Evolutionary conservation across 768 basidiomycete genomes (phyloP).

Genomic region (Tricholoma bakamatsutake): DNA sequence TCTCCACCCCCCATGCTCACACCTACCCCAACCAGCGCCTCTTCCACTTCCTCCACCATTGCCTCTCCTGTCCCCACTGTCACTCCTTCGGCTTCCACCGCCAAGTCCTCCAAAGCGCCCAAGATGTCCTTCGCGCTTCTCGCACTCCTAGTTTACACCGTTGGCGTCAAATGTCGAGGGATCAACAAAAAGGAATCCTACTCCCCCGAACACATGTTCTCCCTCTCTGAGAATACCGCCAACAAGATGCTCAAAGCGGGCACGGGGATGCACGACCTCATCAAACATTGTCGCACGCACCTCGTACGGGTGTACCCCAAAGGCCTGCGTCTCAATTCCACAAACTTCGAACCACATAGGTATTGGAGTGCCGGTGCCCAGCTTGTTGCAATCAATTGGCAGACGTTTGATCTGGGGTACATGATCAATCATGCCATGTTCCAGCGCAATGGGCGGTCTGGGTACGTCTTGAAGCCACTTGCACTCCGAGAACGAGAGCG

Average conservation of each 20-base stretch:
- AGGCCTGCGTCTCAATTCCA: constrained; percentile 74
- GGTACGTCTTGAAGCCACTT: constrained; percentile 87
- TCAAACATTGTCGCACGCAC: constrained; percentile 88
- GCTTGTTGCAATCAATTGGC: constrained; percentile 95
- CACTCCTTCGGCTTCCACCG: constrained; percentile 8
- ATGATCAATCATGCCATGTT: constrained; percentile 98
- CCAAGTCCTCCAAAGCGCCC: constrained; percentile 24
- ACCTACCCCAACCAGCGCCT: not conserved
- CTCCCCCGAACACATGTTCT: constrained; percentile 85
- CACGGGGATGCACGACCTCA: constrained; percentile 34
- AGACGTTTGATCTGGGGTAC: constrained; percentile 88
- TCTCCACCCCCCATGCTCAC: not conserved
- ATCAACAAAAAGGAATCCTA: constrained; percentile 89
- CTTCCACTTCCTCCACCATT: not conserved
- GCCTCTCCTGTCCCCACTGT: constrained; percentile 6
- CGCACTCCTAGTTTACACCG: constrained; percentile 87
- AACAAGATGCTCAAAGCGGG: constrained; percentile 65
- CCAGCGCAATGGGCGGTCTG: constrained; percentile 80
- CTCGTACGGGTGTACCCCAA: constrained; percentile 87
- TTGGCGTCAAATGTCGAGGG: constrained; percentile 92
- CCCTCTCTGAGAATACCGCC: constrained; percentile 80
- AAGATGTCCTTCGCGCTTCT: constrained; percentile 75
- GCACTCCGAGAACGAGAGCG: constrained; percentile 56
- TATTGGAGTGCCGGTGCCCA: constrained; percentile 92
- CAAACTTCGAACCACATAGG: constrained; percentile 87